Percentiles rank a stretch among this genome's conserved stretches.
Evolutionary conservation across 495 filamentous ascomycete species (phyloP).

Genomic region (Terfezia claveryi): DNA sequence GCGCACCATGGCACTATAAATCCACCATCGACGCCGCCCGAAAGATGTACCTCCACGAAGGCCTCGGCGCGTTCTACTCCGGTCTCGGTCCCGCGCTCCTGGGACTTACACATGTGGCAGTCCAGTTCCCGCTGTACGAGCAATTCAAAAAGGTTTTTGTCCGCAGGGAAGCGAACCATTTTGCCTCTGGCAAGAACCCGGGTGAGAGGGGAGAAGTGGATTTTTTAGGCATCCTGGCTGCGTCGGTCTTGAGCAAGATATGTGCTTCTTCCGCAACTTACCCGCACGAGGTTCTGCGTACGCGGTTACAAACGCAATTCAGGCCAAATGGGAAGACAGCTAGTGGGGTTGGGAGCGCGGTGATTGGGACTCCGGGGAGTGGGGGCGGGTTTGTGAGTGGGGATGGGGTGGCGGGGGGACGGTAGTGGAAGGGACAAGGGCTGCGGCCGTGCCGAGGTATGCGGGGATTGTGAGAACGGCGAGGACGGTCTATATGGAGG

Average conservation of each 20-base stretch:
- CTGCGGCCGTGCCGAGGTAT: slow-evolving; percentile 38
- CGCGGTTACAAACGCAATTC: slow-evolving; percentile 66
- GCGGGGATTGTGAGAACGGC: slow-evolving; percentile 61
- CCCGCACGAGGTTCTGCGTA: slow-evolving; percentile 88
- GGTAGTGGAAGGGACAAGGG: background rate
- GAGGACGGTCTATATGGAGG: slow-evolving; percentile 64
- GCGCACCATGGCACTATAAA: slow-evolving; percentile 72
- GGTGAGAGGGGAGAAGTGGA: slow-evolving; percentile 31
- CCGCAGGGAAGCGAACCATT: slow-evolving; percentile 26
- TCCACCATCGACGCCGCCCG: slow-evolving; percentile 70
- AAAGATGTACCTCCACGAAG: slow-evolving; percentile 87
- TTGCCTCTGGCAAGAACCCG: slow-evolving; percentile 6
- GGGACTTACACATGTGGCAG: slow-evolving; percentile 83
- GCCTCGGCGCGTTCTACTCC: slow-evolving; percentile 79
- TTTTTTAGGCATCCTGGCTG: slow-evolving; percentile 53
- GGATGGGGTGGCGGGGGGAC: background rate
- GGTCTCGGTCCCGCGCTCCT: slow-evolving; percentile 81
- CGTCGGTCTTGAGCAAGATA: slow-evolving; percentile 87
- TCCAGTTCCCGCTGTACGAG: slow-evolving; percentile 94
- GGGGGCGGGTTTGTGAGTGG: background rate
- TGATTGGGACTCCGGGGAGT: background rate
- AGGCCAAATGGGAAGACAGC: slow-evolving; percentile 18
- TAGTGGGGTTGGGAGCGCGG: background rate
- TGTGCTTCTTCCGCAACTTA: slow-evolving; percentile 91
- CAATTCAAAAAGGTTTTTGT: slow-evolving; percentile 85